These are phyloP conservation scores for Kodamaea restingae DNA, from an alignment of 805 yeast species.

Conservation along the genomic window DNA sequence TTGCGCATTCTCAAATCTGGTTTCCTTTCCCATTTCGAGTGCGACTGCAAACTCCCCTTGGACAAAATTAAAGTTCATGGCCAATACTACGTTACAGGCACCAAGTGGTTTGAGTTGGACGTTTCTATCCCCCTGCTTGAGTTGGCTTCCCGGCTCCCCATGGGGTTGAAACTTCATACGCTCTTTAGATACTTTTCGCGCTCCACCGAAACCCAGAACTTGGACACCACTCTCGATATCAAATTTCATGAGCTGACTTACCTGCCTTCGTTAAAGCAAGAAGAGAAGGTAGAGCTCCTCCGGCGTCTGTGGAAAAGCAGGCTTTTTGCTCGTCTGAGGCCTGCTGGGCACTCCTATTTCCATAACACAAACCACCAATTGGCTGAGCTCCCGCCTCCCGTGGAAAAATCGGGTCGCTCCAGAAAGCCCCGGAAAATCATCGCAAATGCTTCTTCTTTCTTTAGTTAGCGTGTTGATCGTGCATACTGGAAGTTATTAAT, in stretches of 20 bases:
- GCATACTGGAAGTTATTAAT: no score
- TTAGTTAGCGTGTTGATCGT: no score
- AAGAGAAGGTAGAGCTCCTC: neutral
- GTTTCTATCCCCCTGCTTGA: neutral
- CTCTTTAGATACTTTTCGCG: conserved; percentile 7
- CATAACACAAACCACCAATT: conserved; percentile 4
- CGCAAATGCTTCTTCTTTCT: conserved; percentile 7
- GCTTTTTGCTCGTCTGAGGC: neutral
- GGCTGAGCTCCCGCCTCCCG: neutral
- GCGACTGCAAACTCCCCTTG: conserved; percentile 4
- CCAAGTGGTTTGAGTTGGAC: conserved; percentile 12
- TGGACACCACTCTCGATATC: conserved; percentile 6
- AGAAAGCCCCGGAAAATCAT: conserved; percentile 6
- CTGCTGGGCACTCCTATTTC: conserved; percentile 4
- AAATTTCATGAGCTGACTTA: conserved; percentile 1
- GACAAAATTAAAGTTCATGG: neutral
- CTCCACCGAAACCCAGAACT: neutral
- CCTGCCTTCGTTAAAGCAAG: neutral
- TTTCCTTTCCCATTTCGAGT: conserved; percentile 10
- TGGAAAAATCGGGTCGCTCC: neutral
- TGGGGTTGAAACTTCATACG: conserved; percentile 12
- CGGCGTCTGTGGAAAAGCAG: conserved; percentile 3
- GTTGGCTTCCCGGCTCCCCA: conserved; percentile 9
- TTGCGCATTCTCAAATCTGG: conserved; percentile 1
- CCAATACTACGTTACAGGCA: conserved; percentile 8